Conservation (phyloP, 2,329 filamentous ascomycete genomes). For the Diaporthe nobilis region DNA sequence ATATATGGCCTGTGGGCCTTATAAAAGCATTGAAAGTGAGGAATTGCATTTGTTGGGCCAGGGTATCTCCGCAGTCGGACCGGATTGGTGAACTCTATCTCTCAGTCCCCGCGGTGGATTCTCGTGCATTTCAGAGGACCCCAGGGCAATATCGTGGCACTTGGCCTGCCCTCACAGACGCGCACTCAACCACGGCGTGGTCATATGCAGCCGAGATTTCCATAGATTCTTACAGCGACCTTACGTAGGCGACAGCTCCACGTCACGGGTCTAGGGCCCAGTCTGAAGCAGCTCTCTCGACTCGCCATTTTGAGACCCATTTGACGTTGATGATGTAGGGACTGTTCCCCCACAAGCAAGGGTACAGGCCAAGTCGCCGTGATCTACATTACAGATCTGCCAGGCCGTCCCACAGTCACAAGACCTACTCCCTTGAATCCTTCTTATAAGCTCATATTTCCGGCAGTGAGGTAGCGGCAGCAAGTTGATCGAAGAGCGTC, state of each 20-base stretch:
- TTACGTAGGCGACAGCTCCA: not conserved
- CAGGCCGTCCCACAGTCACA: not conserved
- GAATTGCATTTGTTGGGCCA: not conserved
- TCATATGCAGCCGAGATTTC: not conserved
- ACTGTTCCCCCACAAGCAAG: not conserved
- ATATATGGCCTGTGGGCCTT: not conserved
- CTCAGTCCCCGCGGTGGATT: not conserved
- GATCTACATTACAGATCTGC: not conserved
- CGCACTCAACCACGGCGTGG: too few species aligned
- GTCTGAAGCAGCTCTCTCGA: not conserved
- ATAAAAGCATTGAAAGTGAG: not conserved
- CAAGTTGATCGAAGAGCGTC: not conserved
- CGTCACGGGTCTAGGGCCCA: not conserved
- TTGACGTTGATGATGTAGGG: not conserved
- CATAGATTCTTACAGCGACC: too few species aligned
- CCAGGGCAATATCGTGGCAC: not conserved
- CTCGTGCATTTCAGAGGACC: not conserved
- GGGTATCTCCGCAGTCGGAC: not conserved
- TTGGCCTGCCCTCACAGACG: not conserved
- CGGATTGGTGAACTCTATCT: slow-evolving; percentile 8
- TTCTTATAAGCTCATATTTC: not conserved
- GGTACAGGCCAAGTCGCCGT: not conserved
- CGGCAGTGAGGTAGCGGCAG: not conserved
- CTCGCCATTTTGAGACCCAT: not conserved
- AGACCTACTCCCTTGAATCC: not conserved